phyloP scores from a whole-genome alignment of 129 eudicot genomes.

The Saussurea involucrata region DNA sequence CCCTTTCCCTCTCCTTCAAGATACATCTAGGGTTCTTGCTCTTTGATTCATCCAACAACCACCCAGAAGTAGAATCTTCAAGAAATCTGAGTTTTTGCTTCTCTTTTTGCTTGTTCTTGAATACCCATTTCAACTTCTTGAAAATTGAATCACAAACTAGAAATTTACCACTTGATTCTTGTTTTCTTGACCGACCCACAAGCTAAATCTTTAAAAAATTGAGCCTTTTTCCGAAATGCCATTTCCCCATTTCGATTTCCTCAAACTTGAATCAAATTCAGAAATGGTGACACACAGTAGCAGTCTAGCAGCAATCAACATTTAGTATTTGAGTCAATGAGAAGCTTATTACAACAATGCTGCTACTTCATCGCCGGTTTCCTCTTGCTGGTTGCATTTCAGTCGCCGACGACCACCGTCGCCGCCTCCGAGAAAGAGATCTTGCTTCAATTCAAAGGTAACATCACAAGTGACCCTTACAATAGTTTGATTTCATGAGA shows the following conservation, averaged over 20 bases:
- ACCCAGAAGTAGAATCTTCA: constrained; percentile 9
- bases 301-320: too few species aligned
- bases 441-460: constrained; percentile 89
- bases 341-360: constrained; percentile 33
- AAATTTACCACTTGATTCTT: neutral
- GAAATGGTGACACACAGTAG: constrained; percentile 11
- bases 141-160: constrained; percentile 12
- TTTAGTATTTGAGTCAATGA: constrained; percentile 55
- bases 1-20: constrained; percentile 34
- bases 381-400: constrained; percentile 25
- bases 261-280: constrained; percentile 15
- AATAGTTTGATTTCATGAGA: constrained; percentile 73
- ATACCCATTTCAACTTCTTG: constrained; percentile 20
- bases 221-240: neutral
- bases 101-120: constrained; percentile 10
- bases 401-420: too few species aligned
- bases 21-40: constrained; percentile 20
- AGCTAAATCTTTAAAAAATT: constrained; percentile 4
- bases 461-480: constrained; percentile 77
- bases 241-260: neutral
- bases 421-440: constrained; percentile 59
- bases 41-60: constrained; percentile 5
- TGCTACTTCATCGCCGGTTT: constrained; percentile 18
- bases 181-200: neutral
- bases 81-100: too few species aligned